Evolutionary conservation across 2,329 filamentous ascomycete genomes (phyloP).

Genomic region (Penicillium sp.): DNA sequence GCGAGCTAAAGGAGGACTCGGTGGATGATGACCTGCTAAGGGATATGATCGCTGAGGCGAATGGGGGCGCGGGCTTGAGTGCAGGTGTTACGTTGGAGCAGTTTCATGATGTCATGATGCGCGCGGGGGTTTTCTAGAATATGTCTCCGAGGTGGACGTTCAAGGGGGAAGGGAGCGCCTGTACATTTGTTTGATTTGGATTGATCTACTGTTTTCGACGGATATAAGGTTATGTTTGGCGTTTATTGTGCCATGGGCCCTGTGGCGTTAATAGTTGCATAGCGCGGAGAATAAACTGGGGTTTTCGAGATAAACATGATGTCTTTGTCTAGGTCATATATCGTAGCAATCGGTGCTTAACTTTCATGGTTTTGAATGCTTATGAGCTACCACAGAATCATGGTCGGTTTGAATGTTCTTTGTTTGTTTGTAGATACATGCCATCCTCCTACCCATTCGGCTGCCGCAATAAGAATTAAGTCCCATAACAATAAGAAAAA

Average conservation of each 20-base stretch:
- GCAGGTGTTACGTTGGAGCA: constrained; percentile 74
- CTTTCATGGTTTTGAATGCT: background rate
- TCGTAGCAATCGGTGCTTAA: background rate
- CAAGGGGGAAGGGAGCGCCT: background rate
- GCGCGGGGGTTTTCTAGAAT: constrained; percentile 74
- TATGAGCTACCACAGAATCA: background rate
- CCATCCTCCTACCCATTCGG: constrained; percentile 12
- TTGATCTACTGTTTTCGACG: constrained; percentile 2
- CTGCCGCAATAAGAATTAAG: constrained; percentile 15
- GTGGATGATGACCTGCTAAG: constrained; percentile 78
- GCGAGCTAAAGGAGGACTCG: constrained; percentile 73
- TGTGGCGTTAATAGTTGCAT: constrained; percentile 9
- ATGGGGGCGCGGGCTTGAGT: constrained; percentile 71
- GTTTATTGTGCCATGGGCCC: constrained; percentile 2
- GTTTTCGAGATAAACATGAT: background rate
- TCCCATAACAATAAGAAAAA: constrained; percentile 6
- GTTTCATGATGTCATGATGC: constrained; percentile 81
- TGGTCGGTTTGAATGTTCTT: constrained; percentile 8
- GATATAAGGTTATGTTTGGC: constrained; percentile 9
- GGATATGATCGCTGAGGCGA: constrained; percentile 96
- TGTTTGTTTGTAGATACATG: constrained; percentile 23
- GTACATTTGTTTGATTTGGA: background rate
- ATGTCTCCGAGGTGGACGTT: background rate
- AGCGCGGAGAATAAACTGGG: constrained; percentile 9
- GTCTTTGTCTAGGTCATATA: background rate